A percentile compares a stretch with the other conserved stretches of the same genome.
These are phyloP conservation scores for Gracilaria gracilis DNA, from an alignment of 23 red algal genomes.

Conservation along the genomic window DNA sequence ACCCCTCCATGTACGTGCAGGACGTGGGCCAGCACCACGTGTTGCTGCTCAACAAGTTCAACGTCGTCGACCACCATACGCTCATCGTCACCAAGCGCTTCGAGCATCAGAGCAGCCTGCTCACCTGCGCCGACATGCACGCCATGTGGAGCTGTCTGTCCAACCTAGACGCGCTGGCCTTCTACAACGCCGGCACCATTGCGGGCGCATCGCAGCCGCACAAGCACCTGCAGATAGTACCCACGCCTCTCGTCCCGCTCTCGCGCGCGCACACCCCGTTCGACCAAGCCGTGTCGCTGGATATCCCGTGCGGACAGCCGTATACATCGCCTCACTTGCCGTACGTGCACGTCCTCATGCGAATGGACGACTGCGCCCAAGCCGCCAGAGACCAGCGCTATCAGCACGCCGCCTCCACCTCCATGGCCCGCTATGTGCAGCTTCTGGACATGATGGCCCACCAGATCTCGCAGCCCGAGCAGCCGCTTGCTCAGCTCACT, in stretches of 20 bases:
- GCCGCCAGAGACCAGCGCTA: not conserved
- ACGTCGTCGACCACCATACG: constrained; percentile 70
- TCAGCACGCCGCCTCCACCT: not conserved
- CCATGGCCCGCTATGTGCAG: not conserved
- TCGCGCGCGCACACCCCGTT: constrained; percentile 9
- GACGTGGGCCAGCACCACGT: constrained; percentile 73
- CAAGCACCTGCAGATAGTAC: constrained; percentile 92
- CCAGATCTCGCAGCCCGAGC: not conserved
- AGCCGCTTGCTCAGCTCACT: not conserved
- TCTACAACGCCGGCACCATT: constrained; percentile 85
- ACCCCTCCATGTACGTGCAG: constrained; percentile 73
- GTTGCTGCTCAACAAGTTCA: constrained; percentile 94
- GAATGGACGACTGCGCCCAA: constrained; percentile 24
- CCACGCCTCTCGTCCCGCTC: not conserved
- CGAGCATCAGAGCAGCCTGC: constrained; percentile 63
- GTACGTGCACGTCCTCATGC: constrained; percentile 26
- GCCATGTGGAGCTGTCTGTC: constrained; percentile 63
- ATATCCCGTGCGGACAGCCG: not conserved
- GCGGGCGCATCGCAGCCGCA: constrained; percentile 90
- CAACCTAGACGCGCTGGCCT: constrained; percentile 61
- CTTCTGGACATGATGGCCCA: not conserved
- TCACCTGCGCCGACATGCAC: constrained; percentile 63
- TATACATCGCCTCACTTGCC: constrained; percentile 10
- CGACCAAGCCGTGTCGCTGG: not conserved
- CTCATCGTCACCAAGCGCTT: constrained; percentile 81